Base-by-base conservation (phyloP, 129 eudicot genomes). In the Arctium minus region DNA sequence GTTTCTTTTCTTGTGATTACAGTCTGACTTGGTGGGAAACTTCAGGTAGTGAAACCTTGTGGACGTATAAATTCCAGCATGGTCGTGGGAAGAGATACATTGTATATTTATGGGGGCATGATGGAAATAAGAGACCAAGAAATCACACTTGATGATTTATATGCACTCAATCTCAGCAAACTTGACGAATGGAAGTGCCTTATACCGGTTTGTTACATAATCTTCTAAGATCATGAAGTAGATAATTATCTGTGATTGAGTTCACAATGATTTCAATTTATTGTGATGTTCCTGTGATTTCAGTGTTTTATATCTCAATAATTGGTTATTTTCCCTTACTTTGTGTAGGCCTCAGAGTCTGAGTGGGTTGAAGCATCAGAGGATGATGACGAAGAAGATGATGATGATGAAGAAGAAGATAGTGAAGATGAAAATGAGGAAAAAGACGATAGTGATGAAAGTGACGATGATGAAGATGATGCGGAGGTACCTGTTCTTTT, bases 171-270 rank as follows among this genome's bases (percentile, higher is more conserved):
- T 86, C 98, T 96, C 81, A 92, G 95, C 89, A 96, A 96, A 86
- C 97, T 96, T 82, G 99, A 96, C 87, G 99, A 96, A 74, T 96
- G 99, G 99, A 96, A 89, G 81, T 96, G 98, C 87, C 87, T 96
- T 62, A 87, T 96, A 75, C 93, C 90, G 91, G 99, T 96, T 76
- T 44, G 96, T 88, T 53, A 53, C 80, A 29, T 50, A 71, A 17
- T 74, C 77, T 69, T 73, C 42, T 67, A 60, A 36, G 82, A 73
- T 73, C 79, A 29, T 50, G 36, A 48, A 60, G 31, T 50, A 73
- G 31, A 64, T 38, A 62, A 33, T 46, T 30, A 48, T 56, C 5
- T 64, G 11, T 64, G 18, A n/a, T 13, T 17, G 70, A 64, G 29
- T 64, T 11, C 12, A 67, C 15, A 67, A 18, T 22, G 71, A 67